Percentiles rank a stretch among this genome's conserved stretches.
phyloP scores from a whole-genome alignment of 306 rosid species.

The Hippophae rhamnoides region DNA sequence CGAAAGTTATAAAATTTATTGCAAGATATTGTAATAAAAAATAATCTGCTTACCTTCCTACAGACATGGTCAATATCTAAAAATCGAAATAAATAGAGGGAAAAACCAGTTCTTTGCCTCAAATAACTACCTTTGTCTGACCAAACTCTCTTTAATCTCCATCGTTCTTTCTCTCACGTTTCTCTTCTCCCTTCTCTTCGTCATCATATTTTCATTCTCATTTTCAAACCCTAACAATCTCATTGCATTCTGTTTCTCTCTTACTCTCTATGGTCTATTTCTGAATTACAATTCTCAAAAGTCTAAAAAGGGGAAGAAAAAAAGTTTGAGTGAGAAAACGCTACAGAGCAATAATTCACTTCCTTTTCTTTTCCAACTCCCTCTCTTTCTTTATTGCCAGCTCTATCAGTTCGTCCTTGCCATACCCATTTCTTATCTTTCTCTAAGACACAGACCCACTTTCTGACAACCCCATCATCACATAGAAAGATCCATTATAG shows the following conservation, averaged over 20 bases:
- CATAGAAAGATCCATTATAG: constrained; percentile 43
- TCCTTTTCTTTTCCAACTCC: constrained; percentile 16
- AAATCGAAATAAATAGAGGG: constrained; percentile 11
- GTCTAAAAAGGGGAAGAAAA: constrained; percentile 23
- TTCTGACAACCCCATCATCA: constrained; percentile 18
- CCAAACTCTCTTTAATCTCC: constrained; percentile 8
- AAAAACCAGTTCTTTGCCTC: constrained; percentile 43
- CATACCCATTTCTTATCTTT: constrained; percentile 32
- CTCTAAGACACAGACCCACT: constrained; percentile 3
- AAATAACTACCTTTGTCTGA: constrained; percentile 40
- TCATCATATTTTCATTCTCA: constrained; percentile 15
- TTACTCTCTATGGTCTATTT: constrained; percentile 21
- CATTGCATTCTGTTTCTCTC: not conserved
- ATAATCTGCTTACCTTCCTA: too few relatives aligned
- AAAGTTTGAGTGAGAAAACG: constrained; percentile 59
- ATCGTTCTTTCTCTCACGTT: not conserved
- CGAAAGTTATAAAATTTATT: too few relatives aligned
- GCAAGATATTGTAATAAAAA: too few relatives aligned
- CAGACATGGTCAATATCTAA: too few relatives aligned
- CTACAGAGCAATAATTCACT: constrained; percentile 66
- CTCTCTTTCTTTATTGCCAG: constrained; percentile 67
- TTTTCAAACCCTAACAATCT: constrained; percentile 2
- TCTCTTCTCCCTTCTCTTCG: constrained; percentile 8
- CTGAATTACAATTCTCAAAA: constrained; percentile 57
- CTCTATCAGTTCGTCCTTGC: constrained; percentile 54